Conservation (phyloP, 179 eudicot genomes). For the Beta macrorhiza region DNA sequence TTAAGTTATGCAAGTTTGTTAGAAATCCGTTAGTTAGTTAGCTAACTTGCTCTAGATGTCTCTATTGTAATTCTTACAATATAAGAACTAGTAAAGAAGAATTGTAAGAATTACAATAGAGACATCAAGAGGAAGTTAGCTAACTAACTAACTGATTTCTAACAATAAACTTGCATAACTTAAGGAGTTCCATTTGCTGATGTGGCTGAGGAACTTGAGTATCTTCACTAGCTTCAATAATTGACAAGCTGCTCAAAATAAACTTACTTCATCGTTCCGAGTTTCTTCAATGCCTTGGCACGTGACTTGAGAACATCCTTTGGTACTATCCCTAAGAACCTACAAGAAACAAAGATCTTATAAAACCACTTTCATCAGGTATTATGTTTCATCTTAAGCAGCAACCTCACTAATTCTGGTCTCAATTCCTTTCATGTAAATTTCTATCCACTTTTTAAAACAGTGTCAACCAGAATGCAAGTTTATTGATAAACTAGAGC, state of each 20-base stretch:
- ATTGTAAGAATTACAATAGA: too few species aligned
- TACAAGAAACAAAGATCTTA: conserved; percentile 30
- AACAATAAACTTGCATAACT: too few species aligned
- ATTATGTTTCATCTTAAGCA: background rate
- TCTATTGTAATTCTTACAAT: too few species aligned
- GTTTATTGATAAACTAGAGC: background rate
- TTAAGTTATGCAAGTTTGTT: too few species aligned
- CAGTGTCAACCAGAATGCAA: background rate
- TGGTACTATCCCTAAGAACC: conserved; percentile 78
- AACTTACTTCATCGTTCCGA: conserved; percentile 75
- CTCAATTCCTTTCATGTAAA: background rate
- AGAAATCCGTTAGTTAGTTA: too few species aligned
- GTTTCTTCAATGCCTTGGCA: conserved; percentile 80
- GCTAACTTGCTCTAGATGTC: too few species aligned
- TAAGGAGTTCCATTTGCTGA: too few species aligned
- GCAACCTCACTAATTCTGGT: background rate
- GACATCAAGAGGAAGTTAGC: too few species aligned
- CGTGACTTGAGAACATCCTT: conserved; percentile 68
- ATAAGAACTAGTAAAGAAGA: too few species aligned
- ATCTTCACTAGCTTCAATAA: too few species aligned
- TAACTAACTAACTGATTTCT: too few species aligned
- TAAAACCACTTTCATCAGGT: conserved; percentile 10
- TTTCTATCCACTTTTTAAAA: background rate
- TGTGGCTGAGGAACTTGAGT: too few species aligned
- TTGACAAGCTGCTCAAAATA: background rate